Evolutionary conservation across 2,329 filamentous ascomycete species (phyloP).

Genomic region (Berkeleyomyces rouxiae): DNA sequence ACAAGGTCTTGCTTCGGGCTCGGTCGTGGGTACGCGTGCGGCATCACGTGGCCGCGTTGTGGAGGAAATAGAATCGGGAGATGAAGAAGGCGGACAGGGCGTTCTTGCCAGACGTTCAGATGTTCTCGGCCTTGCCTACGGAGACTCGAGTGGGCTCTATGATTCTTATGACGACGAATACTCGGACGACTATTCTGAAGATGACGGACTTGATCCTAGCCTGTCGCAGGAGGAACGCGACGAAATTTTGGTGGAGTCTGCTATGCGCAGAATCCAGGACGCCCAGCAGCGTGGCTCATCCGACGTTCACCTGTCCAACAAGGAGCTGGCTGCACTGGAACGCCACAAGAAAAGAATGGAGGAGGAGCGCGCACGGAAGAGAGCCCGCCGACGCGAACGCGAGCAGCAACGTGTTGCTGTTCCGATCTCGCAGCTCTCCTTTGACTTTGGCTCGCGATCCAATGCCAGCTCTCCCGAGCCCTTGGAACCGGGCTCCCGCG

Average conservation of each 20-base stretch:
- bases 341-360: slow-evolving; percentile 44
- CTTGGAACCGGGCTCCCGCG: slow-evolving; percentile 2
- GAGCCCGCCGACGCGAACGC: slow-evolving; percentile 17
- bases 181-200: slow-evolving; percentile 28
- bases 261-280: slow-evolving; percentile 61
- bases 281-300: slow-evolving; percentile 60
- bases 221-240: slow-evolving; percentile 48
- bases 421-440: slow-evolving; percentile 32
- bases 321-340: slow-evolving; percentile 68
- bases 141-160: slow-evolving; percentile 12
- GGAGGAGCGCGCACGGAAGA: slow-evolving; percentile 24
- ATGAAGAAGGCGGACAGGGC: slow-evolving; percentile 21
- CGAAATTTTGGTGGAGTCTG: slow-evolving; percentile 59
- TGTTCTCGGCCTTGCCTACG: slow-evolving; percentile 6
- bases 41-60: slow-evolving; percentile 30
- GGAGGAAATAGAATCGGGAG: slow-evolving; percentile 51
- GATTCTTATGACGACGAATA: slow-evolving; percentile 23
- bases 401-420: slow-evolving; percentile 34
- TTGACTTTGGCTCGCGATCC: slow-evolving; percentile 3
- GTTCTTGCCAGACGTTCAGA: slow-evolving; percentile 12
- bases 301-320: slow-evolving; percentile 63
- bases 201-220: slow-evolving; percentile 35
- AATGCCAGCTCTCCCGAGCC: slow-evolving; percentile 4
- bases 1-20: neutral
- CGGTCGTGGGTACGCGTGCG: neutral